These are phyloP conservation scores for Exophiala xenobiotica DNA, from an alignment of 2,329 filamentous ascomycete species.

Conservation along the genomic window DNA sequence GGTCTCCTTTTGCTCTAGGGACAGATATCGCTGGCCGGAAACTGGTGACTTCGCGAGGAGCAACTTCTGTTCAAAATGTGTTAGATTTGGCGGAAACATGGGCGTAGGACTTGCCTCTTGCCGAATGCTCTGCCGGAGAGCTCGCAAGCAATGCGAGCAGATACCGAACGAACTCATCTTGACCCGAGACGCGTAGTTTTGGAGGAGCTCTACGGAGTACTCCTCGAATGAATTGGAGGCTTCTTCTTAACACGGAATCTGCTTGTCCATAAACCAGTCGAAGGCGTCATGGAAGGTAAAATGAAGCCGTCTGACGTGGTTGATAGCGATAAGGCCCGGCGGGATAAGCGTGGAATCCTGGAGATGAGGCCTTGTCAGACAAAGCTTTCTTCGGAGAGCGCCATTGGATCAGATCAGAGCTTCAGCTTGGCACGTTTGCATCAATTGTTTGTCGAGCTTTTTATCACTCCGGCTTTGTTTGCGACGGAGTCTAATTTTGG, in stretches of 20 bases:
- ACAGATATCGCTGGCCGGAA: slow-evolving; percentile 12
- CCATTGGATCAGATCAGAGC: too few species aligned
- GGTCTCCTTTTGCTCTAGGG: slow-evolving; percentile 17
- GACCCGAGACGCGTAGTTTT: neutral
- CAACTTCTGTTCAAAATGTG: slow-evolving; percentile 1
- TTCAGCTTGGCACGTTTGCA: slow-evolving; percentile 7
- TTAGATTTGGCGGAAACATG: slow-evolving; percentile 1
- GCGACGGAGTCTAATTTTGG: slow-evolving; percentile 15
- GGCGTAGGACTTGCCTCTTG: neutral
- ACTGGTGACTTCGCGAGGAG: neutral
- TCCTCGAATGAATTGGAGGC: too few species aligned
- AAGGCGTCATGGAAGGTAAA: slow-evolving; percentile 23
- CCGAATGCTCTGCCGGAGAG: slow-evolving; percentile 20
- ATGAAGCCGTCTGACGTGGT: neutral
- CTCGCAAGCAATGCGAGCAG: slow-evolving; percentile 27
- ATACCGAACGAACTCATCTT: slow-evolving; percentile 22
- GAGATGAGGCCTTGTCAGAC: too few species aligned
- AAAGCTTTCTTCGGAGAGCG: too few species aligned
- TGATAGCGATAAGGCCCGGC: too few species aligned
- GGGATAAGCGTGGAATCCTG: too few species aligned
- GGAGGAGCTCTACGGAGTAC: too few species aligned
- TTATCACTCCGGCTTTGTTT: neutral
- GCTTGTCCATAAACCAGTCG: too few species aligned
- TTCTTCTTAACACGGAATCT: too few species aligned
- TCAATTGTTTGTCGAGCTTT: neutral